These are phyloP conservation scores for Leptomonas seymouri DNA, from an alignment of 208 protist genomes.

Conservation along the genomic window DNA sequence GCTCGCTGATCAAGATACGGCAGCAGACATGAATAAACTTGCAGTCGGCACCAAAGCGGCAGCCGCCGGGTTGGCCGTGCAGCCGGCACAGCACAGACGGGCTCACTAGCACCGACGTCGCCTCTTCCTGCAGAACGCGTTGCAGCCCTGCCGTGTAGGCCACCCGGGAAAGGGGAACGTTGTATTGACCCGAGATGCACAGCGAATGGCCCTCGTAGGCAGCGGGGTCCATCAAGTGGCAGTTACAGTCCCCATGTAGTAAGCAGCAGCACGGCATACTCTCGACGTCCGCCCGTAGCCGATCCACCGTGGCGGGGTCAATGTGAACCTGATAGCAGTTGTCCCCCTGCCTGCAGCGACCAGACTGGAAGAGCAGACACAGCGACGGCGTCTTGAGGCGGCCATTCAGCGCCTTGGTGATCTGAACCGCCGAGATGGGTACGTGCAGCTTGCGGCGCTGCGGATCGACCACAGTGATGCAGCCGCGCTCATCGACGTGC, in stretches of 20 bases:
- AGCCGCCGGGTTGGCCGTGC: conserved; percentile 58
- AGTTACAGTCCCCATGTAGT: conserved; percentile 65
- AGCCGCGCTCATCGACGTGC: conserved; percentile 31
- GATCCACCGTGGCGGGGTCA: conserved; percentile 48
- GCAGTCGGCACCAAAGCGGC: conserved; percentile 81
- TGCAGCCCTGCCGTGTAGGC: conserved; percentile 70
- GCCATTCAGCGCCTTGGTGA: conserved; percentile 63
- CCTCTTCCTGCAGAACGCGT: conserved; percentile 46
- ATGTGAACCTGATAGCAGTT: conserved; percentile 87
- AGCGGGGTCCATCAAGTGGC: conserved; percentile 25
- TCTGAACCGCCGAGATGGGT: conserved; percentile 52
- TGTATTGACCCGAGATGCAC: conserved; percentile 26
- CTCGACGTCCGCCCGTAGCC: conserved; percentile 54
- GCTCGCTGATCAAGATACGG: conserved; percentile 42
- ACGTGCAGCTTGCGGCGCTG: conserved; percentile 70
- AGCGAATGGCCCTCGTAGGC: conserved; percentile 29
- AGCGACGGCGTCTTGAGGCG: conserved; percentile 64
- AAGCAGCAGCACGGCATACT: conserved; percentile 74
- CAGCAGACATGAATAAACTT: conserved; percentile 86
- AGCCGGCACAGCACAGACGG: conserved; percentile 58
- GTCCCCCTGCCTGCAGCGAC: conserved; percentile 64
- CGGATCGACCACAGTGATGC: conserved; percentile 75
- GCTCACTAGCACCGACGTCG: conserved; percentile 17
- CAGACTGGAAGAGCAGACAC: conserved; percentile 72
- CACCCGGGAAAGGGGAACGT: conserved; percentile 47